phyloP scores from a whole-genome alignment of 106 monocot species.

The Dendrobium chrysotoxum region DNA sequence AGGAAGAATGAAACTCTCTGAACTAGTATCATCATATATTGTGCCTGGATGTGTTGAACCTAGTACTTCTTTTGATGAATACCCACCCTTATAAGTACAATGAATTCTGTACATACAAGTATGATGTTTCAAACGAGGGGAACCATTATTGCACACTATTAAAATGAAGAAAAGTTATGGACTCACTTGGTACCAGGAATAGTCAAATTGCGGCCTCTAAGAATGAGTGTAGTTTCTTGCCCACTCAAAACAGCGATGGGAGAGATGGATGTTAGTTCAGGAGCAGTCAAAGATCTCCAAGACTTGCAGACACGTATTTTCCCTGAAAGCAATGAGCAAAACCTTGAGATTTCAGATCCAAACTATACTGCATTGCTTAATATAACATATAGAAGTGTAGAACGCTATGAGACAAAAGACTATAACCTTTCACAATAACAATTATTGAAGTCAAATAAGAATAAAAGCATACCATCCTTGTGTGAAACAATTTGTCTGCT shows the following conservation, averaged over 20 bases:
- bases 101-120: constrained; percentile 57
- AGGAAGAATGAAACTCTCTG: constrained; percentile 76
- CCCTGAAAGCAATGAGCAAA: constrained; percentile 28
- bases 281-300: constrained; percentile 80
- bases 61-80: constrained; percentile 71
- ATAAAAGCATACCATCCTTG: constrained; percentile 62
- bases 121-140: constrained; percentile 2
- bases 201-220: constrained; percentile 79
- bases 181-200: constrained; percentile 89
- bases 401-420: background rate
- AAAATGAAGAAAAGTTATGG: background rate
- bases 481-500: constrained; percentile 66
- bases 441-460: background rate
- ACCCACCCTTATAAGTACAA: constrained; percentile 77
- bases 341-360: background rate
- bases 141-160: background rate
- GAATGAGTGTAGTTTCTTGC: constrained; percentile 55
- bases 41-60: constrained; percentile 66
- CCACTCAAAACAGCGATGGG: constrained; percentile 89
- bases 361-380: background rate
- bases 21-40: constrained; percentile 68
- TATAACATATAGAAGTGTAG: background rate
- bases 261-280: constrained; percentile 69
- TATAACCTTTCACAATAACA: background rate
- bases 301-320: constrained; percentile 65